Evolutionary conservation across 352 stramenopile genomes (phyloP), one percentile per base, ranked within the genome.

Genomic region (Globisporangium viniferum): DNA sequence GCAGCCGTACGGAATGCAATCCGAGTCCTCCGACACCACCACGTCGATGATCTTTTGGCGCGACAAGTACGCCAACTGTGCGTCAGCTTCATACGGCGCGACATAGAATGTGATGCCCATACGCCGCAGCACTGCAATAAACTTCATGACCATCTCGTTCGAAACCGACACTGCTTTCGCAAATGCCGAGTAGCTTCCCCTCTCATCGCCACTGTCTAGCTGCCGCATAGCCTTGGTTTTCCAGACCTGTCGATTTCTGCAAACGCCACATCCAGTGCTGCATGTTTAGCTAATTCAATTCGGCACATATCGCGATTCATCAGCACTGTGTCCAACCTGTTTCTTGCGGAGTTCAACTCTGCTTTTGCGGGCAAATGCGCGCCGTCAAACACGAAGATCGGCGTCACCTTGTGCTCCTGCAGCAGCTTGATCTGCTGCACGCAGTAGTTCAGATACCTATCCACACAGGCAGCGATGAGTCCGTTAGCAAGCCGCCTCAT

Each of bases 11-110:
- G 94, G 88, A 24, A 99, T 82, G 61, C 81, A 95, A 73, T 99
- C 97, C 55, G 90, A 97, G 75, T 99, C 97, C 75, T 99, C 97
- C 14, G 95, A 98, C 35, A 99, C 95, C 31, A 99, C 95, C 0
- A 91, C 82, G 68, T 99, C 97, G 48, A 98, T 78, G 35, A 98
- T 75, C 72, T 88, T 91, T 15, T 79, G 69, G 18, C 84, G 86
- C 27, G 86, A 94, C 20, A 99, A 66, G 70, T 96, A 98, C 3
- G 97, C 97, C 58, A 99, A 75, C 77, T 99, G 96, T n/a, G 97
- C 96, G 73, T 99, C 97, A 6, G 97, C 96, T 74, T 99, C 97
- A 69, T 99, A 99, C 10, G 97, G 97, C 14, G 97, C 97, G 2
- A 99, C 95, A 27, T 99, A 79, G 74, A 97, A 99, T 3, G 90